A percentile compares a stretch with the other conserved stretches of the same genome.
phyloP scores from a whole-genome alignment of 1,139 yeast species.

The Diutina neorugosa region DNA sequence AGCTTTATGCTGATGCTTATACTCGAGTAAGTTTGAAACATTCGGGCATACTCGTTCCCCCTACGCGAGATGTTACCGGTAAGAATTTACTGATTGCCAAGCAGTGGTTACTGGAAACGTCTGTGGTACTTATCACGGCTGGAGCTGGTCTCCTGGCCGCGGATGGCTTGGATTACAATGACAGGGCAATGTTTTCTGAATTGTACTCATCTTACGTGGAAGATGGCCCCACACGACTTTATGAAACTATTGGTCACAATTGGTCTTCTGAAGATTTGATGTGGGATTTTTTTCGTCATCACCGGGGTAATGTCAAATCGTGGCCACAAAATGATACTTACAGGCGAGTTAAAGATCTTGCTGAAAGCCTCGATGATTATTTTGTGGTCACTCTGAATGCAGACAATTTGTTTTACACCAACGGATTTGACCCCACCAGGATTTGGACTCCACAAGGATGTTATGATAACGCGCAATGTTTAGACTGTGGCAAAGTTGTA shows the following conservation, averaged over 20 bases:
- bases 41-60: background rate
- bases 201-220: background rate
- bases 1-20: background rate
- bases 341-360: background rate
- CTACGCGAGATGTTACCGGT: background rate
- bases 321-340: background rate
- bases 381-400: background rate
- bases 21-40: background rate
- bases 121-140: background rate
- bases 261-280: background rate
- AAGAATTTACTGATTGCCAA: background rate
- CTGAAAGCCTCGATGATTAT: background rate
- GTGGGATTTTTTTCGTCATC: background rate
- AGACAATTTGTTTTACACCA: background rate
- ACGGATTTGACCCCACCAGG: background rate
- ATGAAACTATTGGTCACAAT: background rate
- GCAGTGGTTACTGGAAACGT: background rate
- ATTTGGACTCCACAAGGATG: background rate
- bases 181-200: background rate
- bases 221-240: background rate
- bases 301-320: background rate
- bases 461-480: background rate
- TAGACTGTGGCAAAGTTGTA: background rate
- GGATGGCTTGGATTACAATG: conserved; percentile 1
- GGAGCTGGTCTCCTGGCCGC: conserved; percentile 2